phyloP scores from a whole-genome alignment of 1,139 yeast genomes.

The Hansenula lynferdii region DNA sequence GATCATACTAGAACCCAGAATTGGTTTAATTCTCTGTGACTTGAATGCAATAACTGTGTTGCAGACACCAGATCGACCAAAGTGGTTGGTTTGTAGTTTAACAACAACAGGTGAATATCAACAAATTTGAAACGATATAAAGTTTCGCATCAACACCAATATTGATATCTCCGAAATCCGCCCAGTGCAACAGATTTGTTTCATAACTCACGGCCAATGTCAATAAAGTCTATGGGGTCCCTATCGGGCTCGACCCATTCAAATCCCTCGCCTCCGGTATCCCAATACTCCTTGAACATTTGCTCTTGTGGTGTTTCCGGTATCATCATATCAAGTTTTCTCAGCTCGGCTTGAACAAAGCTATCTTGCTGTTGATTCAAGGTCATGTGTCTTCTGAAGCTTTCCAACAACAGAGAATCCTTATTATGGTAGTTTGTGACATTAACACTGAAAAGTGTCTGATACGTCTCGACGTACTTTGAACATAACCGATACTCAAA shows the following conservation, averaged over 20 bases:
- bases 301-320: conserved; percentile 35
- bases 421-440: background rate
- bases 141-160: background rate
- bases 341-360: conserved; percentile 1
- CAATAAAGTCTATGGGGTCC: conserved; percentile 56
- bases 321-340: conserved; percentile 4
- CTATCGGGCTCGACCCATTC: conserved; percentile 81
- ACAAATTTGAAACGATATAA: background rate
- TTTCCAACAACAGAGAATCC: background rate
- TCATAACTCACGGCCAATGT: too few relatives aligned
- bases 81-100: too few relatives aligned
- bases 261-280: conserved; percentile 69
- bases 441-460: background rate
- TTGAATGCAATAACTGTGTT: too few relatives aligned
- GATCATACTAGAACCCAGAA: background rate
- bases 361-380: background rate
- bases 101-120: too few relatives aligned
- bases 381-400: background rate
- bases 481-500: background rate
- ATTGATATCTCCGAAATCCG: background rate
- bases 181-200: background rate
- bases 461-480: background rate
- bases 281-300: conserved; percentile 71
- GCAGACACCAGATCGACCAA: too few relatives aligned
- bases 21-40: too few relatives aligned